phyloP scores from a whole-genome alignment of 345 rosid species.

The Citrus cavaleriei region DNA sequence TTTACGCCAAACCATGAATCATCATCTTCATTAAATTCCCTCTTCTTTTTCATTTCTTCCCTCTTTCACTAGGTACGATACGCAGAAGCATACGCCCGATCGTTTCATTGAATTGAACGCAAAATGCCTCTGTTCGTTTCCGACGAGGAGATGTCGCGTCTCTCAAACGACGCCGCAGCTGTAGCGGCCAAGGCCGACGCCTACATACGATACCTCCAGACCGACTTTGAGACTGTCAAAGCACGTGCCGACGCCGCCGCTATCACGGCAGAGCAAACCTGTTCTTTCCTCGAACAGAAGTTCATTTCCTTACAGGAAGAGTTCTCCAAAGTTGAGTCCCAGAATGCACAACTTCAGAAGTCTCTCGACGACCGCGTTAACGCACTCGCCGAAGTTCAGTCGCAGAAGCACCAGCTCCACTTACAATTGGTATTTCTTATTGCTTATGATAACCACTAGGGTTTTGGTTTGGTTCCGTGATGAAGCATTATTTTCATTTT shows the following conservation, averaged over 20 bases:
- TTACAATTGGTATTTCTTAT: conserved; percentile 48
- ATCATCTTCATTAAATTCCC: not conserved
- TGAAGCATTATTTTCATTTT: no score
- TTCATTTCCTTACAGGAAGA: conserved; percentile 68
- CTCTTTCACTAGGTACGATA: not conserved
- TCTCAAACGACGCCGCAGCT: conserved; percentile 54
- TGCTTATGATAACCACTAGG: no score
- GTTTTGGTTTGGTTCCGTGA: no score
- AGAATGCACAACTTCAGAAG: conserved; percentile 59
- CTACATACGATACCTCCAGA: conserved; percentile 50
- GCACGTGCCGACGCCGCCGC: conserved; percentile 82
- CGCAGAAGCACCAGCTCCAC: conserved; percentile 83
- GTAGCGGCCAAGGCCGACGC: conserved; percentile 82
- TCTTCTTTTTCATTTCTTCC: not conserved
- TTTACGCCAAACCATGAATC: no score
- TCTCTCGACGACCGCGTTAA: conserved; percentile 58
- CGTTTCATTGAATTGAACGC: not conserved
- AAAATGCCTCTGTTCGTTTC: conserved; percentile 82
- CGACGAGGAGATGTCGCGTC: conserved; percentile 76
- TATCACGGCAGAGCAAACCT: conserved; percentile 95
- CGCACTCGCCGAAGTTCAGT: conserved; percentile 67
- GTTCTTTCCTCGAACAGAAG: conserved; percentile 95
- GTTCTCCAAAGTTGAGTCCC: conserved; percentile 59
- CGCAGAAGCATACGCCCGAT: not conserved
- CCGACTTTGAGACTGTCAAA: conserved; percentile 65